phyloP scores from a whole-genome alignment of 2,329 filamentous ascomycete genomes.

The Microcyclospora pomicola region DNA sequence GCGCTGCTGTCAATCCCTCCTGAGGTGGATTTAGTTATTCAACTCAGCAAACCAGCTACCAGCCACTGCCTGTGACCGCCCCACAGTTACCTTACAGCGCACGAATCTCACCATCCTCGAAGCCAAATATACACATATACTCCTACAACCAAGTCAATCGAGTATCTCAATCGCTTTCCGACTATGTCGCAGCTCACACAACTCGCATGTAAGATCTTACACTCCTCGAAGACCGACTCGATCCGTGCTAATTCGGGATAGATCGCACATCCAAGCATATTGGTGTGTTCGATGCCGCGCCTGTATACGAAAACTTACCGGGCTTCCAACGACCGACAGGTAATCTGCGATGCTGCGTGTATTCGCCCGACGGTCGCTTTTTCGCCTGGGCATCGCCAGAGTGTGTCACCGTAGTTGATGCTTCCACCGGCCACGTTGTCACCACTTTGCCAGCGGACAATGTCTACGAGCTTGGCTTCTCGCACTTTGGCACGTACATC shows the following conservation, averaged over 20 bases:
- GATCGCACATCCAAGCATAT: constrained; percentile 93
- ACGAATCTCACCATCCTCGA: background rate
- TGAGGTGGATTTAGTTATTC: constrained; percentile 24
- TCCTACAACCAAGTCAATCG: background rate
- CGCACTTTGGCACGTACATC: constrained; percentile 77
- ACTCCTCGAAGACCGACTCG: background rate
- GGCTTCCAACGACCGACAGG: constrained; percentile 78
- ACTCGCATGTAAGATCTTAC: constrained; percentile 57
- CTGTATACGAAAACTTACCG: constrained; percentile 70
- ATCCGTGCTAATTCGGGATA: constrained; percentile 19
- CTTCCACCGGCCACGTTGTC: constrained; percentile 59
- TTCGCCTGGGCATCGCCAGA: constrained; percentile 90
- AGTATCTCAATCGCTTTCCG: constrained; percentile 20
- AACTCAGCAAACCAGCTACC: constrained; percentile 17
- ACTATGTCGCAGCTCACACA: constrained; percentile 89
- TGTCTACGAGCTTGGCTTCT: constrained; percentile 91
- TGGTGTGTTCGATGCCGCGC: constrained; percentile 81
- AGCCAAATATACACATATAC: too few species aligned
- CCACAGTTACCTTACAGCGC: constrained; percentile 4
- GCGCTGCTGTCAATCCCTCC: constrained; percentile 24
- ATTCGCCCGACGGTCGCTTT: constrained; percentile 91
- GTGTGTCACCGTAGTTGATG: constrained; percentile 71
- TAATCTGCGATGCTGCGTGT: constrained; percentile 85
- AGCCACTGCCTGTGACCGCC: constrained; percentile 11
- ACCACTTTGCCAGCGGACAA: constrained; percentile 64